Base-by-base conservation (phyloP, 345 rosid species). In the Litchi chinensis region DNA sequence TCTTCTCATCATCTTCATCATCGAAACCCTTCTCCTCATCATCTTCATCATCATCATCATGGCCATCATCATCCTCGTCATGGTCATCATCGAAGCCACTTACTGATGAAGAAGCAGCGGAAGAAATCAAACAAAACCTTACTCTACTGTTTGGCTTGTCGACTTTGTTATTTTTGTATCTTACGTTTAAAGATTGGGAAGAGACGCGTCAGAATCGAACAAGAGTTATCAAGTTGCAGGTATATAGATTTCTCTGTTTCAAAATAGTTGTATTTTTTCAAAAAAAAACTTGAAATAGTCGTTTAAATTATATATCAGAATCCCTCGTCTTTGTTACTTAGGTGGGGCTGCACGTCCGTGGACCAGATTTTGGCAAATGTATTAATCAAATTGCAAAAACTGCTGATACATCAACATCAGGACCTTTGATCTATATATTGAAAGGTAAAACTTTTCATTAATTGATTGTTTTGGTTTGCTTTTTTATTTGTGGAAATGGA, bases 351-450 rank as follows among this genome's bases (percentile, higher is more conserved):
- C 13, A 8, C 0, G n/a, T 24, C 21, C 7, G n/a, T 13, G 60
- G 15, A 24, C n/a, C 8, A 24, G 21, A 40, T 46, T 57, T 70
- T 19, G 48, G 39, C 10, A 39, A 7, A 1, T 28, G 60, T 73
- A 48, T 57, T 2, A 73, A 73, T 73, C 65, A 10, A 5, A 73
- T 73, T 73, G 66, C 76, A 18, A 65, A 73, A 73, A 57, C 66
- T n/a, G 50, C 76, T n/a, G 66, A 73, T 57, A 57, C 76, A 32
- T 73, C 76, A 5, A 32, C 19, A 18, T 73, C 65, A 10, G 12
- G 0, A 2, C 50, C n/a, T 19, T 72, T 44, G 66, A 73, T 39
- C 37, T n/a, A 73, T 37, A 54, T 57, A 56, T 37, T 73, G 76
- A 9, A 57, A 0, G 26, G 76, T 57, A 39, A 16, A 18, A n/a